Conservation (phyloP, 768 basidiomycete genomes). For the Punctularia strigosozonata region DNA sequence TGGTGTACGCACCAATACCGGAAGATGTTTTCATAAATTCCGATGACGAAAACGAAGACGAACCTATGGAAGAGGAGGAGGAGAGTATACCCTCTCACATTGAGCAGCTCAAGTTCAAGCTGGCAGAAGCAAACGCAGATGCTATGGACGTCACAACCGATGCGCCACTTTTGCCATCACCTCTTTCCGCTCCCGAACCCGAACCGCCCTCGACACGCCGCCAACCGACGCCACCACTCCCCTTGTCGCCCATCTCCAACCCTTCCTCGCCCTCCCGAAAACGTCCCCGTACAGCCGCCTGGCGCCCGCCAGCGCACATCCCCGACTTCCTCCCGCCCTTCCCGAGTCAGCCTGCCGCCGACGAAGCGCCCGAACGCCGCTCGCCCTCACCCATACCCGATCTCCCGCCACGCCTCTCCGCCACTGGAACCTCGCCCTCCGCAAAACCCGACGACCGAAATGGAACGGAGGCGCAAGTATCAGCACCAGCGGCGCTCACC, state of each 20-base stretch:
- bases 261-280: conserved; percentile 46
- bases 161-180: conserved; percentile 5
- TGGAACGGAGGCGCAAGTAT: conserved; percentile 23
- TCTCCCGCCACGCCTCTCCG: conserved; percentile 23
- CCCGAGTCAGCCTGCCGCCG: conserved; percentile 27
- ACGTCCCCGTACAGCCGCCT: conserved; percentile 40
- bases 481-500: conserved; percentile 32
- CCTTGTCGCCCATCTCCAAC: conserved; percentile 47
- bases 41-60: conserved; percentile 20
- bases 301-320: conserved; percentile 53
- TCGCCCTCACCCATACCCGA: conserved; percentile 18
- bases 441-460: conserved; percentile 23
- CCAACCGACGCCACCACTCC: conserved; percentile 29
- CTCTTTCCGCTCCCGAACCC: conserved; percentile 4
- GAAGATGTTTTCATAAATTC: conserved; percentile 10
- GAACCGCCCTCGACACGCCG: conserved; percentile 9
- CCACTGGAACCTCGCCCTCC: conserved; percentile 19
- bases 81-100: too few relatives aligned
- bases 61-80: conserved; percentile 17
- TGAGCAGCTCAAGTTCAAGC: too few relatives aligned
- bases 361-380: conserved; percentile 13
- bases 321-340: conserved; percentile 63
- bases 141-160: conserved; percentile 6
- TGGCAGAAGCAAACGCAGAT: conserved; percentile 4
- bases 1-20: conserved; percentile 27